Conservation (phyloP, 495 filamentous ascomycete species). For the Penicillium daleae region DNA sequence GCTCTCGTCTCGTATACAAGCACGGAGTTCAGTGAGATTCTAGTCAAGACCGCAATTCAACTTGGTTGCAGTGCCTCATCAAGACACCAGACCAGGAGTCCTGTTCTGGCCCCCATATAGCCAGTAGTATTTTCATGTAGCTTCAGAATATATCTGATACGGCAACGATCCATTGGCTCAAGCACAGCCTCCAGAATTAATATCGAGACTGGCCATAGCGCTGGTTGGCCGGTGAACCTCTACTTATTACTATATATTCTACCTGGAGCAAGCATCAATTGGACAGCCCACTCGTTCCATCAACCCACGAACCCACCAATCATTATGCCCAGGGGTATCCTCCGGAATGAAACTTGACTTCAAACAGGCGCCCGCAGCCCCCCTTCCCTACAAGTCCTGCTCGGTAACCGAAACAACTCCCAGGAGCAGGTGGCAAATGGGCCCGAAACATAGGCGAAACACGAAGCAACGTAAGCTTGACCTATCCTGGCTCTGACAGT, state of each 20-base stretch:
- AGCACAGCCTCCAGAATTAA: background rate
- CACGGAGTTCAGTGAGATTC: background rate
- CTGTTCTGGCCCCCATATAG: background rate
- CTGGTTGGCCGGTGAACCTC: slow-evolving; percentile 9
- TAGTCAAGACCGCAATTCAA: background rate
- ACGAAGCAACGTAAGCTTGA: slow-evolving; percentile 14
- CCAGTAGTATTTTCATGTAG: background rate
- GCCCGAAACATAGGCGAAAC: slow-evolving; percentile 22
- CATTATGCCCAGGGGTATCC: background rate
- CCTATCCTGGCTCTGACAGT: background rate
- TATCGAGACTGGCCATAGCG: background rate
- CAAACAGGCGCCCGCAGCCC: slow-evolving; percentile 5
- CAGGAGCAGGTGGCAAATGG: slow-evolving; percentile 14
- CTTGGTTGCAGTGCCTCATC: background rate
- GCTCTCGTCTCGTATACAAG: background rate
- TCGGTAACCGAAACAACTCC: background rate
- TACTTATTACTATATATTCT: background rate
- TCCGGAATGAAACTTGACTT: background rate
- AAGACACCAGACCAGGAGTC: background rate
- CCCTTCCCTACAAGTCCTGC: background rate
- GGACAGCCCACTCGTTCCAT: background rate
- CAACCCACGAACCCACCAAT: background rate
- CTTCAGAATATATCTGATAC: slow-evolving; percentile 8
- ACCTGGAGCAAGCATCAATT: background rate
- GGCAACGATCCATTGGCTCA: background rate